Evolutionary conservation across 108 stramenopile species (phyloP).

Genomic region (Pseudonitzschia delicatissima): DNA sequence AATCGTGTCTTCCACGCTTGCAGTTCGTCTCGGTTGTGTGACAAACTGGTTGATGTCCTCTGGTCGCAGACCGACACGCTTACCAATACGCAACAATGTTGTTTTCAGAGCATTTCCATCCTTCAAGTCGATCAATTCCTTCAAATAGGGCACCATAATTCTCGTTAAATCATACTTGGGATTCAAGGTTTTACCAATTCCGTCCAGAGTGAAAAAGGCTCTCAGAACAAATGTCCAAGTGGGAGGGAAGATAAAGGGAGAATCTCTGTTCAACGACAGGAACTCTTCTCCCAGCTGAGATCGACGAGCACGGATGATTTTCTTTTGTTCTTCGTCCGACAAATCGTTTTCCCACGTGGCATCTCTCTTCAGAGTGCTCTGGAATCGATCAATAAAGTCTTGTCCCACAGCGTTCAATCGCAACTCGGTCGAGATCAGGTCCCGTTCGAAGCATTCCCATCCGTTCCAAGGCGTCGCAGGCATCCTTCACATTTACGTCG

Average conservation of each 20-base stretch:
- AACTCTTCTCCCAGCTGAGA: conserved; percentile 85
- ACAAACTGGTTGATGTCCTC: conserved; percentile 79
- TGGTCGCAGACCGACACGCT: conserved; percentile 83
- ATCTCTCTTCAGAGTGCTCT: conserved; percentile 70
- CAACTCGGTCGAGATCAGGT: conserved; percentile 88
- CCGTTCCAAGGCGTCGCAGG: conserved; percentile 87
- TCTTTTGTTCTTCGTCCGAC: conserved; percentile 72
- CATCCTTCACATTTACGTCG: conserved; percentile 88
- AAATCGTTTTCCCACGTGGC: conserved; percentile 77
- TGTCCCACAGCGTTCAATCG: conserved; percentile 94
- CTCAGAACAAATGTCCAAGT: conserved; percentile 98
- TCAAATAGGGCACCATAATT: conserved; percentile 90
- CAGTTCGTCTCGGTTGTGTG: conserved; percentile 83
- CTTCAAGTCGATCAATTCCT: conserved; percentile 92
- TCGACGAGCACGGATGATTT: conserved; percentile 63
- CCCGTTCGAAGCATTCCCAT: conserved; percentile 91
- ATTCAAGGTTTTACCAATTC: conserved; percentile 96
- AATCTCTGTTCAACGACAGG: conserved; percentile 84
- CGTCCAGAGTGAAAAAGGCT: conserved; percentile 96
- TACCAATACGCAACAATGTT: conserved; percentile 71
- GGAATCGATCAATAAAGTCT: conserved; percentile 94
- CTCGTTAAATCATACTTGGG: conserved; percentile 90
- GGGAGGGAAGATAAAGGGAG: conserved; percentile 94
- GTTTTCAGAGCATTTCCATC: conserved; percentile 89
- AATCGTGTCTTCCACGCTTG: conserved; percentile 78